These are phyloP conservation scores for Suillus decipiens DNA, from an alignment of 768 basidiomycete species.

Conservation along the genomic window DNA sequence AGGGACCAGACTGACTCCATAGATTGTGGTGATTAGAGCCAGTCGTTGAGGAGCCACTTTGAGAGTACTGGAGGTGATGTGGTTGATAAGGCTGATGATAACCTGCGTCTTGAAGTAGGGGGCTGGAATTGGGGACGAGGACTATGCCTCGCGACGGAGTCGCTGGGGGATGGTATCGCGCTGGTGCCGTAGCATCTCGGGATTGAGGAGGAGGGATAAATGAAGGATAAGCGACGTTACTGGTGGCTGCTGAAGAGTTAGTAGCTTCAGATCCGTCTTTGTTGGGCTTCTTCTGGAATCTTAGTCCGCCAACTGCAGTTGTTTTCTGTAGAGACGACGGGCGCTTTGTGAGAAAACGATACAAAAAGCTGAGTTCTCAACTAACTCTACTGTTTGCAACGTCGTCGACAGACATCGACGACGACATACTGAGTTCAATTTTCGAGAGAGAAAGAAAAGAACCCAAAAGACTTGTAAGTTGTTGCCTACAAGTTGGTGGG, in stretches of 20 bases:
- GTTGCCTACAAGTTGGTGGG: slow-evolving; percentile 23
- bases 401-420: slow-evolving; percentile 51
- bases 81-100: slow-evolving; percentile 40
- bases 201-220: slow-evolving; percentile 61
- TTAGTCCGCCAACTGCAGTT: slow-evolving; percentile 43
- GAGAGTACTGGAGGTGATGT: slow-evolving; percentile 35
- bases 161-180: slow-evolving; percentile 56
- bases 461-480: slow-evolving; percentile 11
- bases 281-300: slow-evolving; percentile 46
- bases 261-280: slow-evolving; percentile 29
- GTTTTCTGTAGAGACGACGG: slow-evolving; percentile 38
- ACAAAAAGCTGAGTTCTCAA: slow-evolving; percentile 31
- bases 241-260: slow-evolving; percentile 54
- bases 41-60: slow-evolving; percentile 47
- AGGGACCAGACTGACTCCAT: slow-evolving; percentile 39
- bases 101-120: slow-evolving; percentile 44
- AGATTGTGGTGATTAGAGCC: slow-evolving; percentile 38
- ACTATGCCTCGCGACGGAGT: slow-evolving; percentile 54
- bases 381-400: slow-evolving; percentile 53
- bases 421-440: slow-evolving; percentile 15
- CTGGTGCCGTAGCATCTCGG: slow-evolving; percentile 70
- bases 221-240: slow-evolving; percentile 56
- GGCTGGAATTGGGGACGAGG: slow-evolving; percentile 80
- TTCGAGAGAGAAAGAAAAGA: not conserved
- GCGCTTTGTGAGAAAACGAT: slow-evolving; percentile 36